Conservation (phyloP, 2,329 filamentous ascomycete genomes). For the Aspergillus jensenii region DNA sequence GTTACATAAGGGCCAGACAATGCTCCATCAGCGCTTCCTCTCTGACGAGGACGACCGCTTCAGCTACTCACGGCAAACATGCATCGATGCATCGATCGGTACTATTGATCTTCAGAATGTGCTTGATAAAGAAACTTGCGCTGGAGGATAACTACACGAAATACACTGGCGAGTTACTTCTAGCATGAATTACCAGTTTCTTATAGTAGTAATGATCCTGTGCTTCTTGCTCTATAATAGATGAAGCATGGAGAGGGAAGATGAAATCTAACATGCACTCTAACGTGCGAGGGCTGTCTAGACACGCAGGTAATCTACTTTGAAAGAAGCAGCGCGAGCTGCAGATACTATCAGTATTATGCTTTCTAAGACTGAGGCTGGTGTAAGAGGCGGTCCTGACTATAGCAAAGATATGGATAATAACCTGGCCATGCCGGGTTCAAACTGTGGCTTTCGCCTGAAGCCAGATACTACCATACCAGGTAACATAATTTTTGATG, state of each 20-base stretch:
- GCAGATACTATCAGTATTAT: slow-evolving; percentile 11
- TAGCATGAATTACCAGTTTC: slow-evolving; percentile 59
- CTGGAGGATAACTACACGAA: slow-evolving; percentile 52
- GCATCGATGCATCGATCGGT: slow-evolving; percentile 47
- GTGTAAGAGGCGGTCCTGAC: background rate
- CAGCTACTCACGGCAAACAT: slow-evolving; percentile 44
- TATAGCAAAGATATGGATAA: too few species aligned
- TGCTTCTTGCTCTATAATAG: slow-evolving; percentile 36
- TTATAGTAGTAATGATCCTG: slow-evolving; percentile 60
- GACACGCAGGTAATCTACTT: slow-evolving; percentile 17
- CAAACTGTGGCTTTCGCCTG: too few species aligned
- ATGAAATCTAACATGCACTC: slow-evolving; percentile 18
- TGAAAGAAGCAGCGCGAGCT: slow-evolving; percentile 16
- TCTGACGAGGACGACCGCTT: slow-evolving; percentile 16
- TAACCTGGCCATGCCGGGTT: too few species aligned
- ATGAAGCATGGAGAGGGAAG: slow-evolving; percentile 3
- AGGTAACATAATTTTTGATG: too few species aligned
- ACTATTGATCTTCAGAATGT: slow-evolving; percentile 50
- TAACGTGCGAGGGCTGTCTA: slow-evolving; percentile 16
- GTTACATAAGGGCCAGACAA: slow-evolving; percentile 23
- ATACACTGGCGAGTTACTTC: slow-evolving; percentile 59
- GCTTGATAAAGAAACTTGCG: slow-evolving; percentile 51
- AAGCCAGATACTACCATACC: too few species aligned
- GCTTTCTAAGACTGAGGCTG: background rate
- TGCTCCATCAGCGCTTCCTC: slow-evolving; percentile 23